Evolutionary conservation across 2,329 filamentous ascomycete species (phyloP).

Genomic region (Pestalotiopsis sp.): DNA sequence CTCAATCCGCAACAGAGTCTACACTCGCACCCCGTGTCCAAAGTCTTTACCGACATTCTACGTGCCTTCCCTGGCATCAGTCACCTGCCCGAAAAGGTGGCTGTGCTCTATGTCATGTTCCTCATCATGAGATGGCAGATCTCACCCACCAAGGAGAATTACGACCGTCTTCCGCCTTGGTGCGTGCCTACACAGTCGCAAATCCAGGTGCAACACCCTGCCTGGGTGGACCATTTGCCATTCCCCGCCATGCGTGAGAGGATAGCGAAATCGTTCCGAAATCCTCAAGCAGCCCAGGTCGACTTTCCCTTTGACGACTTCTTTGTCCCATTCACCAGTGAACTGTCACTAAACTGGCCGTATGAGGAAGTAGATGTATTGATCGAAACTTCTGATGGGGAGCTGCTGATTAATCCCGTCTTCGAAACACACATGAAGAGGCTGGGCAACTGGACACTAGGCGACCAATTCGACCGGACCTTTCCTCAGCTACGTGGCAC

Average conservation of each 20-base stretch:
- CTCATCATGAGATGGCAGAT: slow-evolving; percentile 85
- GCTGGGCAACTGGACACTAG: slow-evolving; percentile 80
- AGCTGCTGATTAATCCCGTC: slow-evolving; percentile 79
- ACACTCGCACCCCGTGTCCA: slow-evolving; percentile 75
- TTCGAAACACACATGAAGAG: slow-evolving; percentile 79
- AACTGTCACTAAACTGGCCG: slow-evolving; percentile 79
- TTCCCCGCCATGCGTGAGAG: slow-evolving; percentile 75
- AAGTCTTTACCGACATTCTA: slow-evolving; percentile 83
- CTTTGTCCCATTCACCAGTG: slow-evolving; percentile 79
- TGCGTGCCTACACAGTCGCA: slow-evolving; percentile 67
- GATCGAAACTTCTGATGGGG: slow-evolving; percentile 55
- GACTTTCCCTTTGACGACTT: slow-evolving; percentile 74
- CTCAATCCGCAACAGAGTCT: slow-evolving; percentile 67
- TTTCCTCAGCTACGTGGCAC: slow-evolving; percentile 59
- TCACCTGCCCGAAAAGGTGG: slow-evolving; percentile 78
- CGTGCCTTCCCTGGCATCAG: slow-evolving; percentile 79
- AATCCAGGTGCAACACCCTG: slow-evolving; percentile 66
- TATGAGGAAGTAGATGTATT: slow-evolving; percentile 74
- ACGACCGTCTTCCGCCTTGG: slow-evolving; percentile 75
- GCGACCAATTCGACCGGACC: slow-evolving; percentile 63
- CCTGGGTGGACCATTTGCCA: slow-evolving; percentile 81
- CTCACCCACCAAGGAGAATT: slow-evolving; percentile 75
- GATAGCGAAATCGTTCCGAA: slow-evolving; percentile 19
- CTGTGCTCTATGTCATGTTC: slow-evolving; percentile 84
- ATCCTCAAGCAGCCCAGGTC: slow-evolving; percentile 26